Base-by-base conservation (phyloP, 2,329 filamentous ascomycete genomes). In the Fusarium verrucosum region DNA sequence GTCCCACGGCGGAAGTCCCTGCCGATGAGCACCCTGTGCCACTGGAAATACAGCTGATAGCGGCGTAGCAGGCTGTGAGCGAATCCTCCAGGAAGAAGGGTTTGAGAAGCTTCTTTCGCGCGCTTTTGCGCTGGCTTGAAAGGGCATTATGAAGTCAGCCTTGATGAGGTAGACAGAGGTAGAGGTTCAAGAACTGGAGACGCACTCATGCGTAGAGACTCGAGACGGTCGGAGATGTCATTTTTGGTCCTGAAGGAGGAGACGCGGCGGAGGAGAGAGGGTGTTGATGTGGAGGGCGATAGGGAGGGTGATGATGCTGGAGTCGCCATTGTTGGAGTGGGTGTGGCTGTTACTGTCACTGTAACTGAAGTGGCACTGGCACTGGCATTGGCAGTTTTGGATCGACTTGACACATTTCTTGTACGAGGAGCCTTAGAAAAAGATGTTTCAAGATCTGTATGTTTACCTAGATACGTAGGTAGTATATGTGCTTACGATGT, bases 1-100 rank as follows among this genome's bases (percentile, higher is more conserved):
- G 42, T 79, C 74, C 77, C 77, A 79, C 0, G 76, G 62, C 3
- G 76, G 75, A 8, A 72, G 66, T 10, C 46, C 44, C 5, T 40
- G 42, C 14, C 61, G 58, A 20, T 59, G 63, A n/a, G 53, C 17
- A 26, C 30, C 43, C 22, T 35, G 33, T n/a, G n/a, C n/a, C 2
- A 26, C 28, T 2, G 40, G 52, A 9, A 58, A 43, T 5, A 19
- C 30, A 1, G 46, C 8, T 16, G 49, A 50, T 16, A 33, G 14
- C 14, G 58, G 58, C 19, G 58, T 64, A 5, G 35, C 7, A 26
- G 59, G 42, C 7, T 61, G 50, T 4, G 58, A 61, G 4, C 57
- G 57, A 4, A 50, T 62, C 10, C 30, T 45, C 20, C 49, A 46
- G 0, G 57, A 26, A 0, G 36, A 45, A 6, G 60, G 64, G 22